A percentile compares a stretch with the other conserved stretches of the same genome.
Evolutionary conservation across 305 asterid genomes (phyloP).

Genomic region (Fraxinus greggii): DNA sequence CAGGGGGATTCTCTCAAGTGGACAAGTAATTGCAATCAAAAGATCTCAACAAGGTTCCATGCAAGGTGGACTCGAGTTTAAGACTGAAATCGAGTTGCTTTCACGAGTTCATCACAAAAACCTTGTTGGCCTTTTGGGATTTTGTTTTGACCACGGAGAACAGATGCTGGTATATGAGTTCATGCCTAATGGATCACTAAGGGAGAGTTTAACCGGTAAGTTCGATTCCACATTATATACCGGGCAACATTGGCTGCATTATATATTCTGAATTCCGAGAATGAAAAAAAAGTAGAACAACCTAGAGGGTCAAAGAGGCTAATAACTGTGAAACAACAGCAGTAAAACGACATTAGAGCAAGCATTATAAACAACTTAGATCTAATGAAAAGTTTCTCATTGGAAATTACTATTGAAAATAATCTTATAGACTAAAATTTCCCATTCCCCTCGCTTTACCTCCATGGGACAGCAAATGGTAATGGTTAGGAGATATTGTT

Average conservation of each 20-base stretch:
- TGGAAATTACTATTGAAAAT: neutral
- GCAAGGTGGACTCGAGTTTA: constrained; percentile 92
- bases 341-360: neutral
- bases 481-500: neutral
- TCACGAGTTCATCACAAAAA: constrained; percentile 96
- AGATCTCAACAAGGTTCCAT: constrained; percentile 76
- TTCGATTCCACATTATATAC: neutral
- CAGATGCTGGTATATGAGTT: constrained; percentile 91
- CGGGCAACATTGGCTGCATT: neutral
- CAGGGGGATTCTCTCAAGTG: constrained; percentile 63
- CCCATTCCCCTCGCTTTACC: neutral
- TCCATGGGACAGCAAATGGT: neutral
- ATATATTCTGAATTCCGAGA: neutral
- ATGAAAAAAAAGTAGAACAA: neutral
- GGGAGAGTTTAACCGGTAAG: constrained; percentile 73
- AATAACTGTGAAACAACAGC: neutral
- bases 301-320: neutral
- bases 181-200: constrained; percentile 76
- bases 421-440: neutral
- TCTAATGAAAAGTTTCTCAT: neutral
- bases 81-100: constrained; percentile 91
- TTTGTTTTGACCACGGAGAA: constrained; percentile 91
- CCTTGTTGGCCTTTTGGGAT: constrained; percentile 86
- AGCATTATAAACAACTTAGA: neutral
- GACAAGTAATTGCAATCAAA: constrained; percentile 80